Evolutionary conservation across 164 flowering plant species (phyloP).

Genomic region (Vitis cinerea): DNA sequence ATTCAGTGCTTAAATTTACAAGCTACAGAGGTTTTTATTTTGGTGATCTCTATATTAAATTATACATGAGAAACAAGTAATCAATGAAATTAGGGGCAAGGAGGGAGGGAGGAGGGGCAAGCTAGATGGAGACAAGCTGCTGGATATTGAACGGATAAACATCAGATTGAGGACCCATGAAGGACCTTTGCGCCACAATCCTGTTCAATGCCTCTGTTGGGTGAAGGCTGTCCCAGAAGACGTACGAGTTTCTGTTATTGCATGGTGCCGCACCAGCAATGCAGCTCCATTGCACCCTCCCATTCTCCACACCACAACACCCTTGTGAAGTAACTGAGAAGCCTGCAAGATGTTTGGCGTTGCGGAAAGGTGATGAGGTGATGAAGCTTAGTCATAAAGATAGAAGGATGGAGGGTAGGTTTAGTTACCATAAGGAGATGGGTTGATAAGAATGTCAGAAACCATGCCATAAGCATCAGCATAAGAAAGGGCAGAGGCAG

Average conservation of each 20-base stretch:
- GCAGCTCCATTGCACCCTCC: constrained; percentile 7
- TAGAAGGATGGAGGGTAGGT: too few species aligned
- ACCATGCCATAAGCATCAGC: constrained; percentile 13
- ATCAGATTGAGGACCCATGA: constrained; percentile 7
- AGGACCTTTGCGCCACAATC: constrained; percentile 12
- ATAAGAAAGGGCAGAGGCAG: constrained; percentile 1
- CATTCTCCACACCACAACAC: constrained; percentile 9
- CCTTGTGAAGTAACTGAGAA: constrained; percentile 14
- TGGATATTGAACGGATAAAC: constrained; percentile 14
- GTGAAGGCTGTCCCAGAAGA: constrained; percentile 16
- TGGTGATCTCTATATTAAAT: too few species aligned
- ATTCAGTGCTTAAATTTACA: too few species aligned
- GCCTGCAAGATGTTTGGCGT: constrained; percentile 1
- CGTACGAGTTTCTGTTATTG: constrained; percentile 8
- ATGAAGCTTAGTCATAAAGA: too few species aligned
- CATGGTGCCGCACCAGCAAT: constrained; percentile 9
- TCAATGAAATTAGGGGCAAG: background rate
- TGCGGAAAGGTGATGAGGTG: too few species aligned
- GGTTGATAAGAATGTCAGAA: constrained; percentile 11
- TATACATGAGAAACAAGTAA: too few species aligned
- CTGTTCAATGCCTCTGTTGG: constrained; percentile 16
- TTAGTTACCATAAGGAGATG: constrained; percentile 8
- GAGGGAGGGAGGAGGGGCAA: background rate
- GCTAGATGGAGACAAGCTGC: constrained; percentile 8
- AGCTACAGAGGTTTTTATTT: too few species aligned